Percentiles rank a stretch among this genome's conserved stretches.
Evolutionary conservation across 148 eudicot genomes (phyloP).

Genomic region (Rheum nobile): DNA sequence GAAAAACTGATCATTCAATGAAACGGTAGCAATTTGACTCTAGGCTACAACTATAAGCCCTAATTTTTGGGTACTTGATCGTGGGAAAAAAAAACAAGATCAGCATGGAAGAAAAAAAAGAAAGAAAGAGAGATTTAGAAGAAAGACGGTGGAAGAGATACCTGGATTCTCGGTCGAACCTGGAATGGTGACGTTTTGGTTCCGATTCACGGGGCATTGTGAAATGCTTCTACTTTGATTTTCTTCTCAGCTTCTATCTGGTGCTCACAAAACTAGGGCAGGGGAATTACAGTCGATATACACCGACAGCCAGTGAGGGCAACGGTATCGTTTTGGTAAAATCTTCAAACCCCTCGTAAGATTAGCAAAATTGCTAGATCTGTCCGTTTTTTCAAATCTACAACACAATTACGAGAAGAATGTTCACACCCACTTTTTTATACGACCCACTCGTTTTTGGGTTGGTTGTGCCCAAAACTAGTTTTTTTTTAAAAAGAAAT

Average conservation of each 20-base stretch:
- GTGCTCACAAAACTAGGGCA: background rate
- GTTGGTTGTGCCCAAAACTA: no score
- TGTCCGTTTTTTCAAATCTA: background rate
- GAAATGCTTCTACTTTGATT: background rate
- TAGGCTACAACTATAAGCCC: background rate
- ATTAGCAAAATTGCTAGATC: background rate
- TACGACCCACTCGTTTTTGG: no score
- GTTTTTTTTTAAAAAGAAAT: no score
- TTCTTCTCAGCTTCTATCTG: background rate
- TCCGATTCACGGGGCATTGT: slow-evolving; percentile 33
- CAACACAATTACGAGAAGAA: no score
- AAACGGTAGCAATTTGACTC: background rate
- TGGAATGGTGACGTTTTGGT: slow-evolving; percentile 43
- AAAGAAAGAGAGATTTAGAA: background rate
- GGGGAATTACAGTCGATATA: background rate
- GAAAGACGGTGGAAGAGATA: slow-evolving; percentile 8
- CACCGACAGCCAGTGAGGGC: no score
- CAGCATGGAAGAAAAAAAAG: background rate
- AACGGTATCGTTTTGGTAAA: background rate
- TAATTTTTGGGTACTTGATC: background rate
- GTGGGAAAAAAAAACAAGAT: background rate
- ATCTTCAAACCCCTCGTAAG: background rate
- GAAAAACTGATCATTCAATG: background rate
- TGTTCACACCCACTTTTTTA: no score
- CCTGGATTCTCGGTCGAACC: slow-evolving; percentile 60